Evolutionary conservation across 495 filamentous ascomycete genomes (phyloP).

Genomic region (Melanomma pulvis-pyrius): DNA sequence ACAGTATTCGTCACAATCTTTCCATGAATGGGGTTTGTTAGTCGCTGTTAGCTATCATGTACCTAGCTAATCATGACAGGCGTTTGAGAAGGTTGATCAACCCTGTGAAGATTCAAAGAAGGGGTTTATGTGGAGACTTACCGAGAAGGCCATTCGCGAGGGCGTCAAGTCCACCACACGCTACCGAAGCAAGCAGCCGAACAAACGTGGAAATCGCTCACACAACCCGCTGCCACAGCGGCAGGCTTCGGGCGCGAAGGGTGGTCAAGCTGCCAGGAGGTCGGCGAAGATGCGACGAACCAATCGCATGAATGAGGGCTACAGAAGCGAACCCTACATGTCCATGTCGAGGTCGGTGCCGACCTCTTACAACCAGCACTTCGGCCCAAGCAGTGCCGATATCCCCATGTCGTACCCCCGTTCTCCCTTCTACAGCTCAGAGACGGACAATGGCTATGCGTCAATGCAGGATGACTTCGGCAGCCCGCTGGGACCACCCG

Average conservation of each 20-base stretch:
- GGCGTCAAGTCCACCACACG: slow-evolving; percentile 76
- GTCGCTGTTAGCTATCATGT: background rate
- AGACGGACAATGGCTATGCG: slow-evolving; percentile 9
- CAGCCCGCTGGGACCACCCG: background rate
- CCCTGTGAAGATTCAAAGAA: slow-evolving; percentile 58
- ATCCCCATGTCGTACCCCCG: slow-evolving; percentile 17
- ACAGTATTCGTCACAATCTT: slow-evolving; percentile 94
- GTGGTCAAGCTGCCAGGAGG: slow-evolving; percentile 55
- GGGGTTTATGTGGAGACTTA: slow-evolving; percentile 68
- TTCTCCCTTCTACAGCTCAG: slow-evolving; percentile 26
- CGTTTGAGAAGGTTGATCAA: slow-evolving; percentile 63
- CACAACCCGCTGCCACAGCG: slow-evolving; percentile 53
- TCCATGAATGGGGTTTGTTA: slow-evolving; percentile 90
- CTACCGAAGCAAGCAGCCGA: slow-evolving; percentile 61
- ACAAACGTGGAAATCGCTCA: slow-evolving; percentile 51
- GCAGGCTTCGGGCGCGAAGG: slow-evolving; percentile 60
- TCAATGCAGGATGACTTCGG: slow-evolving; percentile 8
- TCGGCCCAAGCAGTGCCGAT: slow-evolving; percentile 10
- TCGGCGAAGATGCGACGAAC: slow-evolving; percentile 35
- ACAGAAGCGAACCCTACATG: slow-evolving; percentile 25
- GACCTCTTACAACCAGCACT: background rate
- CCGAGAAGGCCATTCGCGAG: slow-evolving; percentile 59
- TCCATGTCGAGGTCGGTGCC: slow-evolving; percentile 11
- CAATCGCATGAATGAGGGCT: slow-evolving; percentile 9
- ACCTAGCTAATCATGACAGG: slow-evolving; percentile 50